phyloP scores from a whole-genome alignment of 2,329 filamentous ascomycete genomes.

The Hypocrella siamensis region DNA sequence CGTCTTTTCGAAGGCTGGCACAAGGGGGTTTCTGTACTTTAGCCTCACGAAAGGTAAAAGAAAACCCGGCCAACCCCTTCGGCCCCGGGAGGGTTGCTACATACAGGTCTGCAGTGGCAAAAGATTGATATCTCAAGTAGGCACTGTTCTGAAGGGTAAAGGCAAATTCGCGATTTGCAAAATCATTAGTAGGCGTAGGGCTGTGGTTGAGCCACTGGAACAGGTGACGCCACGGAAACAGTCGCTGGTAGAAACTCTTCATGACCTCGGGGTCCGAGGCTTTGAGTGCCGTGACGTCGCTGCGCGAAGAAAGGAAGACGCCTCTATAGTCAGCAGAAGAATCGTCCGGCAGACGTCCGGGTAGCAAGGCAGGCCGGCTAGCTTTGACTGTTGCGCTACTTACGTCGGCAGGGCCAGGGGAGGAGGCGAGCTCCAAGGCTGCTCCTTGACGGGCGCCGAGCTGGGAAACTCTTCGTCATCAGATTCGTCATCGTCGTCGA shows the following conservation, averaged over 20 bases:
- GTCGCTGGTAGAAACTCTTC: slow-evolving; percentile 84
- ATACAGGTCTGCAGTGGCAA: slow-evolving; percentile 36
- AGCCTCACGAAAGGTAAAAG: too few species aligned
- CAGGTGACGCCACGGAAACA: slow-evolving; percentile 87
- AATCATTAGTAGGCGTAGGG: slow-evolving; percentile 71
- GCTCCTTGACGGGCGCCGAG: slow-evolving; percentile 24
- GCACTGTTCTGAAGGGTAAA: slow-evolving; percentile 88
- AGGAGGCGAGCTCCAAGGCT: slow-evolving; percentile 23
- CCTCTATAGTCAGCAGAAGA: too few species aligned
- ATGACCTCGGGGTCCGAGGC: slow-evolving; percentile 70
- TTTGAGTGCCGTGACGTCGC: slow-evolving; percentile 20
- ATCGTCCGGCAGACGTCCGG: too few species aligned
- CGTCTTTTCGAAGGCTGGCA: slow-evolving; percentile 69
- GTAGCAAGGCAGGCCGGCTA: not conserved
- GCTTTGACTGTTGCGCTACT: slow-evolving; percentile 7
- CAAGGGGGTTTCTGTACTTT: too few species aligned
- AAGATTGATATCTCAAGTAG: slow-evolving; percentile 80
- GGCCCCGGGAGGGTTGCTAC: too few species aligned
- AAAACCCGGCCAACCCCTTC: too few species aligned
- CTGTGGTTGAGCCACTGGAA: slow-evolving; percentile 98
- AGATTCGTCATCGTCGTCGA: slow-evolving; percentile 39
- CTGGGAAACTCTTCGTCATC: slow-evolving; percentile 48
- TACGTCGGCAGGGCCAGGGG: slow-evolving; percentile 28
- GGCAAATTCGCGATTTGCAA: slow-evolving; percentile 86
- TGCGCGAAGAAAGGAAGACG: too few species aligned